Evolutionary conservation across 345 rosid genomes (phyloP), one percentile per base, ranked within the genome.

Genomic region (Populus simonii): DNA sequence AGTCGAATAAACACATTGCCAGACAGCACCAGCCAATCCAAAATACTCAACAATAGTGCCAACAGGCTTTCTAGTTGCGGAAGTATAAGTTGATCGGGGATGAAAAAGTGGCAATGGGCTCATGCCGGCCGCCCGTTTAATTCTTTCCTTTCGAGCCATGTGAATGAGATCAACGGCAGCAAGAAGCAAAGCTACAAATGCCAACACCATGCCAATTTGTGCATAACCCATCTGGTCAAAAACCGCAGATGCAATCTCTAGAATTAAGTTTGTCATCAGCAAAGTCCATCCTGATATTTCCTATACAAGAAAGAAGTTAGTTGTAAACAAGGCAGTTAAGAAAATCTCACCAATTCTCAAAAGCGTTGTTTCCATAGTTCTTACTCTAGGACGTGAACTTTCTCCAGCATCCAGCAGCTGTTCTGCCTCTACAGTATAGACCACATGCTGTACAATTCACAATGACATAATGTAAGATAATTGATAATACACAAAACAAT

Each of bases 211-310:
- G 27, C 70, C 4, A 2, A 11, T 29, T 41, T 17, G 18, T 22
- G 49, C 59, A 74, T 39, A 27, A 11, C 69, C 69, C 10, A 43
- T 0, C n/a, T 74, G 77, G 17, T 74, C 70, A 27, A 74, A 66
- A 63, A 63, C 10, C 8, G 70, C 70, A 39, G 77, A 74, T 8
- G 11, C 43, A 63, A 23, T 61, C 59, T 74, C 77, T 13, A 74
- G 39, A 45, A 74, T 9, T 18, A 74, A 29, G 31, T 59, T 74
- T 2, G 18, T 5, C 20, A 63, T 6, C 17, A 74, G 70, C 16
- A 74, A 12, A 63, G 41, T 29, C 77, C 77, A 74, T 25, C 18
- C 43, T 0, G 6, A 0, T 63, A 18, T 27, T 74, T 45, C 49
- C 70, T 43, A 43, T 15, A 33, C 31, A 2, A 53, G 22, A 49